Base-by-base conservation (phyloP, 306 rosid species). In the Abrus precatorius region DNA sequence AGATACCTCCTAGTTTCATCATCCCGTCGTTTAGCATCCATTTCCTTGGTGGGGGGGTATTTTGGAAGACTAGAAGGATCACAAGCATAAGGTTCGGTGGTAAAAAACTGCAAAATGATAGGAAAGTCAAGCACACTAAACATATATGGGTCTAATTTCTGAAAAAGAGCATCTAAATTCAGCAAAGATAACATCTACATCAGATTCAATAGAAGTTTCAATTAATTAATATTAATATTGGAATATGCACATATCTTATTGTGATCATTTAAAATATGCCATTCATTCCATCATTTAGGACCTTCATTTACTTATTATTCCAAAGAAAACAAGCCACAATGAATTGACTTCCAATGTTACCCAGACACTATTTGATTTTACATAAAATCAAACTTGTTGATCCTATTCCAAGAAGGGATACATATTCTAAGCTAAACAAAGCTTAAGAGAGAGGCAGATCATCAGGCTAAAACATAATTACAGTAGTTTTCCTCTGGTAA, bases 1-100 rank as follows among this genome's bases (percentile, higher is more conserved):
- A 61, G 6, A 52, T 77, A 92, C 97, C 94, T 92, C 81, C 92
- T 91, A 52, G 94, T 88, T 90, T 92, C 97, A 40, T 92, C 93
- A 43, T 93, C 95, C 33, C 98, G 90, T 41, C 97, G 89, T 87
- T 92, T 94, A 45, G 93, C 98, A 84, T 94, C 98, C 63, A 94
- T 90, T 87, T 94, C 98, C 88, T 94, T 94, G 78, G 92, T 94
- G 7, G 98, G 98, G 33, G 98, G 97, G 85, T 94, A 94, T 82
- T 94, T 82, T 68, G 98, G 98, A 81, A 94, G 97, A 84, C 88
- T 89, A 72, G 97, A 90, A 80, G 98, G 98, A 69, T 90, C 92
- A 80, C 98, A 94, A 53, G 98, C 92, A 90, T 79, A 84, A 71
- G 98, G 98, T 84, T 94, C 94, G 44, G 94, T 88, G 27, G 84